A percentile compares a stretch with the other conserved stretches of the same genome.
These are phyloP conservation scores for Boletellus sp. DNA, from an alignment of 768 basidiomycete species.

Conservation along the genomic window DNA sequence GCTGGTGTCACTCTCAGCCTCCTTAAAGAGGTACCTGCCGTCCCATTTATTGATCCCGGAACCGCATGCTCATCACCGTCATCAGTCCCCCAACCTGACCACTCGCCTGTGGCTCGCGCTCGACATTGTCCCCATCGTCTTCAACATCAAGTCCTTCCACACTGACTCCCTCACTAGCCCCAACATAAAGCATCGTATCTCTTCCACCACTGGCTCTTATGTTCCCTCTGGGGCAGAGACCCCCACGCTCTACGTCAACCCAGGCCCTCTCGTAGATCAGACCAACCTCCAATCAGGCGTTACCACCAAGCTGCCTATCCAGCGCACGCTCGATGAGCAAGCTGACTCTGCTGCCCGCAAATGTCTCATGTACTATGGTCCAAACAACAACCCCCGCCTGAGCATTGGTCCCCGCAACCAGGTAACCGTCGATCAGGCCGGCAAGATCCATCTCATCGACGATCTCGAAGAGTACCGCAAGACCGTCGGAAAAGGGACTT, in stretches of 20 bases:
- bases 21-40: slow-evolving; percentile 55
- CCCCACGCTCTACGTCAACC: slow-evolving; percentile 65
- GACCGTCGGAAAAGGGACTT: slow-evolving; percentile 69
- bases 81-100: slow-evolving; percentile 73
- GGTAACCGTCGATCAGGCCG: slow-evolving; percentile 83
- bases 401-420: slow-evolving; percentile 81
- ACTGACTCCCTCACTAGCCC: slow-evolving; percentile 75
- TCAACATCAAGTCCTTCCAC: slow-evolving; percentile 82
- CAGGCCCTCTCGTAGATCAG: slow-evolving; percentile 43
- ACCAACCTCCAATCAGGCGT: slow-evolving; percentile 43
- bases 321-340: slow-evolving; percentile 77
- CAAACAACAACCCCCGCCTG: slow-evolving; percentile 79
- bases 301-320: slow-evolving; percentile 61
- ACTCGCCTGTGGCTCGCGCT: slow-evolving; percentile 80
- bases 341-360: slow-evolving; percentile 86
- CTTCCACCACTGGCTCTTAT: slow-evolving; percentile 75
- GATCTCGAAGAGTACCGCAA: slow-evolving; percentile 75
- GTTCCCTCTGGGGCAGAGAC: slow-evolving; percentile 75
- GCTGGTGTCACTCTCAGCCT: slow-evolving; percentile 72
- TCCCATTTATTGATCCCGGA: slow-evolving; percentile 3
- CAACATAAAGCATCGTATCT: slow-evolving; percentile 79
- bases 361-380: slow-evolving; percentile 78
- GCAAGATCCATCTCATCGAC: slow-evolving; percentile 82
- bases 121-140: slow-evolving; percentile 82
- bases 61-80: slow-evolving; percentile 20